These are phyloP conservation scores for Trapa incisa DNA, from an alignment of 345 rosid genomes.

Conservation along the genomic window DNA sequence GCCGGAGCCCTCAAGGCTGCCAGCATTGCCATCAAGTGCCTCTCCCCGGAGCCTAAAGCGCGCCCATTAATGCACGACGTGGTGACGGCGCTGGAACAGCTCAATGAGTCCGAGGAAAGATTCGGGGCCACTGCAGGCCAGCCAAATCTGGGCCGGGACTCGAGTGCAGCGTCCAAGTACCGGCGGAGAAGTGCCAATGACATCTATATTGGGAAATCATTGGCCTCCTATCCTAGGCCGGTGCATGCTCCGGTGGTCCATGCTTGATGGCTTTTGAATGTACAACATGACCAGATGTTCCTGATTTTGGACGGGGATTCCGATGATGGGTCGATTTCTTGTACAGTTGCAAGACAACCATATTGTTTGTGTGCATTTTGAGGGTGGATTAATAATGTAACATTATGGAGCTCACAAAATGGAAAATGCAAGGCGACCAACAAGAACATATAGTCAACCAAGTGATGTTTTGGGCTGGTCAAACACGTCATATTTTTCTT, in stretches of 20 bases:
- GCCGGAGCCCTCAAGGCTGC: constrained; percentile 45
- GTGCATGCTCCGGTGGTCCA: constrained; percentile 14
- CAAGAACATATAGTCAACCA: no score
- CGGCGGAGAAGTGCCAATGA: constrained; percentile 12
- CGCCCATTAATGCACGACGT: constrained; percentile 68
- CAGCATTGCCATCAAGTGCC: constrained; percentile 49
- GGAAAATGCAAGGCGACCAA: no score
- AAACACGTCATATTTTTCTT: no score
- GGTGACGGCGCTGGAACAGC: constrained; percentile 47
- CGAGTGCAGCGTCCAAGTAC: constrained; percentile 10
- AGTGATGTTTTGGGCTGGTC: no score
- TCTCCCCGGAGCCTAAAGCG: constrained; percentile 54
- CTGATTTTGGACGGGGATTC: background rate
- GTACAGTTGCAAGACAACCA: background rate
- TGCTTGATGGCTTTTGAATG: background rate
- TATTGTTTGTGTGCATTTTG: background rate
- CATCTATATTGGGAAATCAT: background rate
- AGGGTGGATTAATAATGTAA: background rate
- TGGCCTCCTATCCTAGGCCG: constrained; percentile 1
- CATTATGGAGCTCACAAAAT: no score
- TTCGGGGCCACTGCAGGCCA: constrained; percentile 8
- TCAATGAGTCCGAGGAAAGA: constrained; percentile 26
- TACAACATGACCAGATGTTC: background rate
- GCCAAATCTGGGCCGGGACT: constrained; percentile 10
- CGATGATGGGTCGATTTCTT: background rate